Evolutionary conservation across 2,329 filamentous ascomycete species (phyloP).

Genomic region (Aspergillus luchuensis): DNA sequence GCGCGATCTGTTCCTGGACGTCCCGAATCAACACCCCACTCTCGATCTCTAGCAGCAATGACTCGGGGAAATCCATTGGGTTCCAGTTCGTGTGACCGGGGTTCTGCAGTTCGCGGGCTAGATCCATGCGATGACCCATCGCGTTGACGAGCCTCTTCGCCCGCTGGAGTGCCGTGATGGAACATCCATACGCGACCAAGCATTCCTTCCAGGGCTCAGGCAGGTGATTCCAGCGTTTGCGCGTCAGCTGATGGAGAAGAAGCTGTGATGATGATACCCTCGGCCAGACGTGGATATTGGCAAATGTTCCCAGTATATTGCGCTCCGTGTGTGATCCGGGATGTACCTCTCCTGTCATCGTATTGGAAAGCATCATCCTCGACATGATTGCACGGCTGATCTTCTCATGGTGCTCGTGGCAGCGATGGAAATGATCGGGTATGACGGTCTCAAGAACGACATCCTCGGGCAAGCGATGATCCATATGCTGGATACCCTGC

Average conservation of each 20-base stretch:
- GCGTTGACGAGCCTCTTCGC: slow-evolving; percentile 27
- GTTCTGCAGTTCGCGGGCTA: slow-evolving; percentile 47
- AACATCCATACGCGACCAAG: slow-evolving; percentile 28
- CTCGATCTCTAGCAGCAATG: slow-evolving; percentile 66
- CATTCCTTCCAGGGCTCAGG: slow-evolving; percentile 21
- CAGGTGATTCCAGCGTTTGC: slow-evolving; percentile 17
- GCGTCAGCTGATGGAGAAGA: slow-evolving; percentile 28
- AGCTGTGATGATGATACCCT: slow-evolving; percentile 24
- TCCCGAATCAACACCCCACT: slow-evolving; percentile 62
- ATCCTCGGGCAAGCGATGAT: not conserved
- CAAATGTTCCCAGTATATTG: slow-evolving; percentile 6
- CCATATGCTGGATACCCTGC: slow-evolving; percentile 4
- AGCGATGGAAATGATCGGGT: slow-evolving; percentile 2
- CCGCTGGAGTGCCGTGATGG: slow-evolving; percentile 34
- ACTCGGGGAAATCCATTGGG: slow-evolving; percentile 57
- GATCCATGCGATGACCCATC: slow-evolving; percentile 19
- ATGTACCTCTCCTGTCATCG: not conserved
- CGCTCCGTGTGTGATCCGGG: not conserved
- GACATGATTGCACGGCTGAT: slow-evolving; percentile 11
- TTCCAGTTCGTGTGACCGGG: slow-evolving; percentile 60
- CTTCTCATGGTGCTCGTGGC: slow-evolving; percentile 4
- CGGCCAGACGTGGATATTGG: slow-evolving; percentile 17
- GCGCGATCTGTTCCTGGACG: slow-evolving; percentile 61
- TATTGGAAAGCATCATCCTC: slow-evolving; percentile 6
- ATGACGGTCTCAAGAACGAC: slow-evolving; percentile 7